phyloP scores from a whole-genome alignment of 768 basidiomycete species.

The Pseudohyphozyma bogoriensis region DNA sequence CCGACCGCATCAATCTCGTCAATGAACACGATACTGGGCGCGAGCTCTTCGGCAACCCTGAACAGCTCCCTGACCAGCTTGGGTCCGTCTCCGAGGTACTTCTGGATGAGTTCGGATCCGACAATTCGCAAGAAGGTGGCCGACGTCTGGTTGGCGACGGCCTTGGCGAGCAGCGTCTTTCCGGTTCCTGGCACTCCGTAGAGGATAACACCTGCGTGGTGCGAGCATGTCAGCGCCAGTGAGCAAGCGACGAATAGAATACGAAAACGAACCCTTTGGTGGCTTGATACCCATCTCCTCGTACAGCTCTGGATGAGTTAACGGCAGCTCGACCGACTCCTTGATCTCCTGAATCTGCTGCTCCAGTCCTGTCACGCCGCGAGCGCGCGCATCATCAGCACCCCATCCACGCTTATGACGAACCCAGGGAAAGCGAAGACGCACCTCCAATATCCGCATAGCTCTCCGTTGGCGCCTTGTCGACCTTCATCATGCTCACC shows the following conservation, averaged over 20 bases:
- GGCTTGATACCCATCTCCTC: constrained; percentile 99
- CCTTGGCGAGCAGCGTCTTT: constrained; percentile 94
- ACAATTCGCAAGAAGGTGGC: constrained; percentile 96
- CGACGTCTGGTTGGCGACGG: constrained; percentile 95
- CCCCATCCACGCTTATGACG: neutral
- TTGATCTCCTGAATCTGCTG: constrained; percentile 98
- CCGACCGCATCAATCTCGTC: constrained; percentile 98
- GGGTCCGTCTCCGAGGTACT: constrained; percentile 96
- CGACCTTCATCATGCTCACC: constrained; percentile 85
- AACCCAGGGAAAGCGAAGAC: neutral
- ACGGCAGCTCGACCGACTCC: constrained; percentile 96
- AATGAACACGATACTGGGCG: constrained; percentile 97
- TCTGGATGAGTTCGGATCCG: constrained; percentile 96
- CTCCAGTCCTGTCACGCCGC: constrained; percentile 51
- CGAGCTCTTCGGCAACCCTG: constrained; percentile 92
- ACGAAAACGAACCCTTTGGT: constrained; percentile 56
- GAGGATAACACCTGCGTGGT: constrained; percentile 62
- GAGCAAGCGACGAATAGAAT: neutral
- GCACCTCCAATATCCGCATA: constrained; percentile 89
- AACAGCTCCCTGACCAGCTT: constrained; percentile 96
- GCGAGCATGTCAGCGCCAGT: neutral
- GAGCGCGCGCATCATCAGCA: neutral
- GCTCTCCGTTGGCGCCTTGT: constrained; percentile 93
- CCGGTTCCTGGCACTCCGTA: constrained; percentile 98
- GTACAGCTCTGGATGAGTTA: constrained; percentile 96